phyloP scores from a whole-genome alignment of 2,329 filamentous ascomycete genomes.

The Aspergillus brunneoviolaceus region DNA sequence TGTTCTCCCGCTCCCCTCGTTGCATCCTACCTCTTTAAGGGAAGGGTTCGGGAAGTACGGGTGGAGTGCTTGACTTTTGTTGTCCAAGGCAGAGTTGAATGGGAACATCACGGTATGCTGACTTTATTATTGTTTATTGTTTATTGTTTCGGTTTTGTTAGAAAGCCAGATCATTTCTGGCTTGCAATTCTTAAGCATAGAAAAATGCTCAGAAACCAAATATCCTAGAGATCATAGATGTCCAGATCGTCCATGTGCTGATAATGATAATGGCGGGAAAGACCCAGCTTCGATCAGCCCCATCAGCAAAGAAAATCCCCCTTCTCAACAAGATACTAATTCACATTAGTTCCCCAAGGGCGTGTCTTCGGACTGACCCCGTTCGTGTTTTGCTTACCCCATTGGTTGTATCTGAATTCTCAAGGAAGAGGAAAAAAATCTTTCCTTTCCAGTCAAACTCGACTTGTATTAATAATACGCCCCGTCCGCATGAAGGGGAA shows the following conservation, averaged over 20 bases:
- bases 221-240: background rate
- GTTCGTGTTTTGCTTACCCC: background rate
- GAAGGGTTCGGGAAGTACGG: background rate
- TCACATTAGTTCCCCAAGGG: background rate
- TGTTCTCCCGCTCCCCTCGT: background rate
- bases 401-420: background rate
- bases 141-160: too few species aligned
- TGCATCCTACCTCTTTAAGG: background rate
- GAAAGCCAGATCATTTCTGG: too few species aligned
- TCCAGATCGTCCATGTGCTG: background rate
- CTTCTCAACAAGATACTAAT: background rate
- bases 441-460: background rate
- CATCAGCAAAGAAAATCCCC: background rate
- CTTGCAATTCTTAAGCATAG: too few species aligned
- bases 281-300: background rate
- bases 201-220: too few species aligned
- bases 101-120: background rate
- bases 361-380: background rate
- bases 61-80: background rate
- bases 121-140: too few species aligned
- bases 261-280: background rate
- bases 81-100: background rate
- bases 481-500: constrained; percentile 1
- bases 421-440: too few species aligned
- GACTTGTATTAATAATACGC: background rate